Evolutionary conservation across 371 early-diverging fungal genomes (phyloP).

Genomic region (Entomophthora muscae): DNA sequence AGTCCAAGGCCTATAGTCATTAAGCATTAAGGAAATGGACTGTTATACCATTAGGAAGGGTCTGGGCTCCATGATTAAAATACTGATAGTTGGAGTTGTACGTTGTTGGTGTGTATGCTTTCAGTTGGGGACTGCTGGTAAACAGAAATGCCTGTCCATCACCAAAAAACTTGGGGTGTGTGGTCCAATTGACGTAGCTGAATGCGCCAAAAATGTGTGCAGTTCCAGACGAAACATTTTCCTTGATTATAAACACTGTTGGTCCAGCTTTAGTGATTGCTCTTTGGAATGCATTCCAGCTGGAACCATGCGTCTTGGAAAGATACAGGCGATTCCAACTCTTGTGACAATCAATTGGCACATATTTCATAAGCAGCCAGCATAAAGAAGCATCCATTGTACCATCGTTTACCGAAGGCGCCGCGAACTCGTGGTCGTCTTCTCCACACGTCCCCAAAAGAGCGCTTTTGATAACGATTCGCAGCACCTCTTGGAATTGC

Average conservation of each 20-base stretch:
- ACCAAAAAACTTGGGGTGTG: conserved; percentile 54
- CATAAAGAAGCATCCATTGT: neutral
- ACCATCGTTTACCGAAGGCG: neutral
- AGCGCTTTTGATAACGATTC: neutral
- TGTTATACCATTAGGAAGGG: conserved; percentile 68
- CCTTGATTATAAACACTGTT: neutral
- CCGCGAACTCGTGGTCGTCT: neutral
- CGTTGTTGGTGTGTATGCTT: conserved; percentile 25
- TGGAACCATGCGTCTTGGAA: neutral
- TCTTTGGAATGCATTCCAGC: neutral
- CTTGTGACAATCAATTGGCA: neutral
- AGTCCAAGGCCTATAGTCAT: conserved; percentile 31
- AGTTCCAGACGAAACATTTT: neutral
- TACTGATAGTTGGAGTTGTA: conserved; percentile 67
- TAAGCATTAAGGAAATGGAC: neutral
- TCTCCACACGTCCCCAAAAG: neutral
- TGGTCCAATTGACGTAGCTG: conserved; percentile 32
- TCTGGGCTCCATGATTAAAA: conserved; percentile 58
- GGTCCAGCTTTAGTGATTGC: neutral
- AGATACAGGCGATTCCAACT: neutral
- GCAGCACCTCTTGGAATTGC: neutral
- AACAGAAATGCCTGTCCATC: conserved; percentile 43
- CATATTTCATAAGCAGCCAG: neutral
- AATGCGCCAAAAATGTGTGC: conserved; percentile 56
- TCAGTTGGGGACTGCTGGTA: conserved; percentile 19